Base-by-base conservation (phyloP, 2,329 filamentous ascomycete genomes). In the Fusarium equiseti region DNA sequence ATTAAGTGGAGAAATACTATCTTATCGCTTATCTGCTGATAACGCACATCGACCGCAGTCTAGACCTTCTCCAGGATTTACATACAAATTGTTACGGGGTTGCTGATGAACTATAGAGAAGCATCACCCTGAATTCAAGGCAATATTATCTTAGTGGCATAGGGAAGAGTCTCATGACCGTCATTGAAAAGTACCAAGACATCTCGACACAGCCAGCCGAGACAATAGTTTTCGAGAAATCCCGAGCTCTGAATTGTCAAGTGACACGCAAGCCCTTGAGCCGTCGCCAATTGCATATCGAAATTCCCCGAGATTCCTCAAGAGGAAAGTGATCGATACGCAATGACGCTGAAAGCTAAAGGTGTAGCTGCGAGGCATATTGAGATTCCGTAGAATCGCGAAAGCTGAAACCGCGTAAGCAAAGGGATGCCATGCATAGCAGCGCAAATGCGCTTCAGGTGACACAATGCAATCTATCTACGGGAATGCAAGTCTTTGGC, bases 21-120 rank as follows among this genome's bases (percentile, higher is more conserved):
- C 63, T 55, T 57, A 57, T 59, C 54, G 9, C 4, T 1, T 9
- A 11, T 51, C 55, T 76, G 74, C 75, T 68, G 75, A 77, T 77
- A 77, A 73, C 2, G 6, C 2, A 9, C 11, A 15, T 8, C 22
- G 29, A 48, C 35, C 24, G 42, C 18, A 27, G 44, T 66, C 49
- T 67, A 67, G 63, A 55, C 38, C 22, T 16, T 16, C 27, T 40
- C 13, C 11, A 35, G 24, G 24, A 49, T 32, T n/a, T 51, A 38
- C 42, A 48, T 29, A 43, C 32, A n/a, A 38, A 52, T 44, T 31
- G 53, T 22, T 31, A 44, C 29, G 9, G 32, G 16, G 12, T 42
- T 38, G 52, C 31, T 49, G 32, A 44, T 42, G 46, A 32, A 46
- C 27, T 20, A 43, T 24, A 29, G 32, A 50, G 35, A 38, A 38